phyloP scores from a whole-genome alignment of 257 asterid species.

The Hygrophila difformis region DNA sequence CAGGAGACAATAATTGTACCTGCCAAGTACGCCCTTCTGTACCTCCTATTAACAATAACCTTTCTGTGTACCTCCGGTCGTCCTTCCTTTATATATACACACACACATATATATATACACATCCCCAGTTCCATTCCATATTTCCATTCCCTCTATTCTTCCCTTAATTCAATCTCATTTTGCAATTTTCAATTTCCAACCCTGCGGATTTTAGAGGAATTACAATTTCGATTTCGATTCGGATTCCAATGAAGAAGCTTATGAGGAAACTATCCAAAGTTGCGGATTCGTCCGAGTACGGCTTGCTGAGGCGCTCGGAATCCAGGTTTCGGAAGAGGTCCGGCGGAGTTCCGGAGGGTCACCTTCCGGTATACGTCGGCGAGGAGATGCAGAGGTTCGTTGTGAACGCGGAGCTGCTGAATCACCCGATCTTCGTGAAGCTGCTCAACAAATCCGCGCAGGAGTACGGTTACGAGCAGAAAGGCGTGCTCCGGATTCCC shows the following conservation, averaged over 20 bases:
- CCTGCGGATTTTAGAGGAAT: too few species aligned
- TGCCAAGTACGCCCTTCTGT: constrained; percentile 57
- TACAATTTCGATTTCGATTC: not conserved
- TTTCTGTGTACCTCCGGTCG: constrained; percentile 19
- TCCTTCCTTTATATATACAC: constrained; percentile 19
- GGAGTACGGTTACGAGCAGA: constrained; percentile 82
- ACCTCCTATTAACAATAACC: constrained; percentile 36
- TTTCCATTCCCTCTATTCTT: too few species aligned
- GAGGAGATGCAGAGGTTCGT: constrained; percentile 89
- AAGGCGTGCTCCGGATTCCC: constrained; percentile 78
- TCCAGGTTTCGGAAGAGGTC: constrained; percentile 26
- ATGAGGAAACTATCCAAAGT: constrained; percentile 57
- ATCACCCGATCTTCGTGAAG: constrained; percentile 68
- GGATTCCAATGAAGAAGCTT: constrained; percentile 50
- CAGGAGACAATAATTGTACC: constrained; percentile 47
- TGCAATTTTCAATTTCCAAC: too few species aligned
- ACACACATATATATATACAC: too few species aligned
- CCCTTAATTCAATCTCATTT: not conserved
- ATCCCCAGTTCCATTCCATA: too few species aligned
- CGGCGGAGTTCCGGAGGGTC: constrained; percentile 71
- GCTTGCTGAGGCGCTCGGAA: constrained; percentile 28
- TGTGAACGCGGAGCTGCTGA: constrained; percentile 68
- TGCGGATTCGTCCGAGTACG: constrained; percentile 62
- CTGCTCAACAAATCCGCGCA: constrained; percentile 64
- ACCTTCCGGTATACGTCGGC: constrained; percentile 88